phyloP scores from a whole-genome alignment of 1,284 basidiomycete species.

The Limonomyces culmigenus region DNA sequence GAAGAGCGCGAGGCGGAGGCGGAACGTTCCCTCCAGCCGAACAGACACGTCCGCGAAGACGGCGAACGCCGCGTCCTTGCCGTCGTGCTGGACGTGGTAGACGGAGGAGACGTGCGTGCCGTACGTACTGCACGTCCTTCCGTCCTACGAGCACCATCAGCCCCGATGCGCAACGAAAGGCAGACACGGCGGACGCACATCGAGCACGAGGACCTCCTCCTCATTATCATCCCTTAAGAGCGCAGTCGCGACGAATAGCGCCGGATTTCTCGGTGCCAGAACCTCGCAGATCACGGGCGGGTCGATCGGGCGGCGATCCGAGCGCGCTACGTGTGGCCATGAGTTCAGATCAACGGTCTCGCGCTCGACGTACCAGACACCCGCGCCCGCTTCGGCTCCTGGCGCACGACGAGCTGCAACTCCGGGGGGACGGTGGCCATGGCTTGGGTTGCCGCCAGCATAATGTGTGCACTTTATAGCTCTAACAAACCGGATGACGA shows the following conservation, averaged over 20 bases:
- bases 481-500: too few species aligned
- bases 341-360: slow-evolving; percentile 23
- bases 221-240: slow-evolving; percentile 80
- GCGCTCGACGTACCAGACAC: slow-evolving; percentile 89
- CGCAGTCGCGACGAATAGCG: slow-evolving; percentile 89
- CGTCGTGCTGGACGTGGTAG: slow-evolving; percentile 82
- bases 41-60: slow-evolving; percentile 82
- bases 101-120: slow-evolving; percentile 83
- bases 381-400: slow-evolving; percentile 80
- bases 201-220: slow-evolving; percentile 83
- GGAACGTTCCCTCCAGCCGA: slow-evolving; percentile 74
- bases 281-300: slow-evolving; percentile 95
- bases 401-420: too few species aligned
- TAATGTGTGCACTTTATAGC: too few species aligned
- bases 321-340: slow-evolving; percentile 20
- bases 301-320: slow-evolving; percentile 87
- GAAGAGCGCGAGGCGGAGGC: slow-evolving; percentile 82
- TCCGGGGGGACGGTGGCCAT: too few species aligned
- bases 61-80: slow-evolving; percentile 80
- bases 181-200: slow-evolving; percentile 31
- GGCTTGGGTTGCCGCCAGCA: too few species aligned
- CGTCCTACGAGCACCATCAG: slow-evolving; percentile 31
- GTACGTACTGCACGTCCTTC: slow-evolving; percentile 79
- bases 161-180: neutral
- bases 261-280: slow-evolving; percentile 76